These are phyloP conservation scores for Solanum hybrid DNA, from an alignment of 305 asterid species.

Conservation along the genomic window DNA sequence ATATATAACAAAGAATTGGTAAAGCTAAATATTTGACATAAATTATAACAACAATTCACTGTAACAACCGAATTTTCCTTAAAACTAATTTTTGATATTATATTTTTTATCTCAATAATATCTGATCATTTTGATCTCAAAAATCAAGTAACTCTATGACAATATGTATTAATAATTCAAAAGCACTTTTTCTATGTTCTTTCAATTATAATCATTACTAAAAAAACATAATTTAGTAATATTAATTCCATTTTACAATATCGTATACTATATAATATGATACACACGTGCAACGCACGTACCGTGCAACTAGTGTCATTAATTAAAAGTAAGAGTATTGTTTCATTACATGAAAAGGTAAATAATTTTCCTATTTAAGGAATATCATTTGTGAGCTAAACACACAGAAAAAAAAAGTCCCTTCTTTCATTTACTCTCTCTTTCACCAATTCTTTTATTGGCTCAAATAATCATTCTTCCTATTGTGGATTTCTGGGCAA, in stretches of 20 bases:
- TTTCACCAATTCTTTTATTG: neutral
- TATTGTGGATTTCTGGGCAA: neutral
- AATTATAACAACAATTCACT: neutral
- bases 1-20: neutral
- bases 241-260: neutral
- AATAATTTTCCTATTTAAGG: neutral
- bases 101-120: too few species aligned
- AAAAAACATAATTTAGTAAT: neutral
- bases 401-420: neutral
- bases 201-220: neutral
- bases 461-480: neutral
- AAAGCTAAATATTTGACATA: neutral
- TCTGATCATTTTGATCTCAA: neutral
- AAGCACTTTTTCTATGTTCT: neutral
- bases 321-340: neutral
- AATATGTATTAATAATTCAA: neutral
- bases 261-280: too few species aligned
- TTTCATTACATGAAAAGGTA: neutral
- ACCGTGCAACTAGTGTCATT: neutral
- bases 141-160: neutral
- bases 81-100: neutral
- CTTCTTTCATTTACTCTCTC: neutral
- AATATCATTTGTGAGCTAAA: neutral
- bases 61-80: neutral
- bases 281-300: neutral